Evolutionary conservation across 1,284 basidiomycete genomes (phyloP).

Genomic region (Fistulinella cinereoalba): DNA sequence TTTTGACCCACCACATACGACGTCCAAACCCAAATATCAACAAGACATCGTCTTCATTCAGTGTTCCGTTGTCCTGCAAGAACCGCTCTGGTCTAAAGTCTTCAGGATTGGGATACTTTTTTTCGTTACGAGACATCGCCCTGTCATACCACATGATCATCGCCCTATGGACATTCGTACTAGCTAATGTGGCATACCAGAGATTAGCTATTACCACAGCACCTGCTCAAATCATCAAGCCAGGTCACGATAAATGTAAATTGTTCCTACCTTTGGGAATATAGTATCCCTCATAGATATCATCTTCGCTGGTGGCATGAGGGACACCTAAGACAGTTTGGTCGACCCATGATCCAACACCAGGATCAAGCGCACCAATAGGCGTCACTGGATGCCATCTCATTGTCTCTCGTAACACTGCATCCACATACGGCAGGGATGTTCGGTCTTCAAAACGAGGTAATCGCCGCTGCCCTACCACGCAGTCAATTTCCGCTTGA

Average conservation of each 20-base stretch:
- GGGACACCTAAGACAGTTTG: background rate
- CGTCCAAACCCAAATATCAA: conserved; percentile 27
- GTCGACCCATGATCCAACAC: background rate
- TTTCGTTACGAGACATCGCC: conserved; percentile 23
- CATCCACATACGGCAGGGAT: conserved; percentile 38
- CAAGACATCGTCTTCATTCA: conserved; percentile 15
- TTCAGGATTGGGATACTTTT: conserved; percentile 18
- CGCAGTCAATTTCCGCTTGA: conserved; percentile 39
- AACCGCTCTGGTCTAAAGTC: conserved; percentile 26
- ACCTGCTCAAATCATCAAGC: background rate
- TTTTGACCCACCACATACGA: conserved; percentile 17
- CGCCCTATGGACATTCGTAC: background rate
- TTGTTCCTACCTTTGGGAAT: no score
- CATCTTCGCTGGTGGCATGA: conserved; percentile 17
- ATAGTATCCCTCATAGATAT: conserved; percentile 27
- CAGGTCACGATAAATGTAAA: background rate
- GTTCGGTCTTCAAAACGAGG: conserved; percentile 40
- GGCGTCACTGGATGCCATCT: conserved; percentile 22
- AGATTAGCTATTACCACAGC: conserved; percentile 15
- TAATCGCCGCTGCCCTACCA: conserved; percentile 37
- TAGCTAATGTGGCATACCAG: conserved; percentile 11
- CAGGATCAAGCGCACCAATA: conserved; percentile 11
- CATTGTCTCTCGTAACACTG: conserved; percentile 38
- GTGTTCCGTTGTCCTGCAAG: conserved; percentile 12
- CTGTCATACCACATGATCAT: conserved; percentile 8